A percentile compares a stretch with the other conserved stretches of the same genome.
phyloP scores from a whole-genome alignment of 1,284 basidiomycete species.

The Baeospora myosura region DNA sequence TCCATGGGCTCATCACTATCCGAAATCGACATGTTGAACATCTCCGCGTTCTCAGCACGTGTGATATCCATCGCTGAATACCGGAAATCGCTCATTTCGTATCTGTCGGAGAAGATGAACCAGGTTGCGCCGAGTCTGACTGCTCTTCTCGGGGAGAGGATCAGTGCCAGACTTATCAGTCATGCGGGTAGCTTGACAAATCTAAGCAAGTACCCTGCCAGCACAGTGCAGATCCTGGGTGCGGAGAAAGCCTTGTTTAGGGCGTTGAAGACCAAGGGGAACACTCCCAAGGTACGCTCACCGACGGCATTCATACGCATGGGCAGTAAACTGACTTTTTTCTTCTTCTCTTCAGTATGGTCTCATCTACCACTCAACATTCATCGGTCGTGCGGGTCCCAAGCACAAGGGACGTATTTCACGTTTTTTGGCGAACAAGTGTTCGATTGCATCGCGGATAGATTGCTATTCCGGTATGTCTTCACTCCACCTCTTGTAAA shows the following conservation, averaged over 20 bases:
- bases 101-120: slow-evolving; percentile 97
- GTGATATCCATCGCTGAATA: slow-evolving; percentile 93
- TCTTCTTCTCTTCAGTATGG: slow-evolving; percentile 57
- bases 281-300: slow-evolving; percentile 83
- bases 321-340: slow-evolving; percentile 2
- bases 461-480: slow-evolving; percentile 87
- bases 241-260: slow-evolving; percentile 98
- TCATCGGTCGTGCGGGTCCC: slow-evolving; percentile 91
- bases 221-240: slow-evolving; percentile 96
- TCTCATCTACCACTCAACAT: slow-evolving; percentile 88
- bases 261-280: slow-evolving; percentile 97
- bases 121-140: slow-evolving; percentile 93
- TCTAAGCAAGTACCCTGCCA: slow-evolving; percentile 95
- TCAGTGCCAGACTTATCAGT: slow-evolving; percentile 92
- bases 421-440: slow-evolving; percentile 98
- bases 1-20: slow-evolving; percentile 94
- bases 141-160: slow-evolving; percentile 92
- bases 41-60: slow-evolving; percentile 85
- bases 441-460: slow-evolving; percentile 95
- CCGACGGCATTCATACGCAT: slow-evolving; percentile 7
- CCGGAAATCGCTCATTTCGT: slow-evolving; percentile 85
- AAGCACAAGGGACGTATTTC: slow-evolving; percentile 99
- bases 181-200: slow-evolving; percentile 94
- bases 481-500: not conserved
- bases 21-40: slow-evolving; percentile 95